Evolutionary conservation across 345 rosid genomes (phyloP).

Genomic region (Syzygium aqueum): DNA sequence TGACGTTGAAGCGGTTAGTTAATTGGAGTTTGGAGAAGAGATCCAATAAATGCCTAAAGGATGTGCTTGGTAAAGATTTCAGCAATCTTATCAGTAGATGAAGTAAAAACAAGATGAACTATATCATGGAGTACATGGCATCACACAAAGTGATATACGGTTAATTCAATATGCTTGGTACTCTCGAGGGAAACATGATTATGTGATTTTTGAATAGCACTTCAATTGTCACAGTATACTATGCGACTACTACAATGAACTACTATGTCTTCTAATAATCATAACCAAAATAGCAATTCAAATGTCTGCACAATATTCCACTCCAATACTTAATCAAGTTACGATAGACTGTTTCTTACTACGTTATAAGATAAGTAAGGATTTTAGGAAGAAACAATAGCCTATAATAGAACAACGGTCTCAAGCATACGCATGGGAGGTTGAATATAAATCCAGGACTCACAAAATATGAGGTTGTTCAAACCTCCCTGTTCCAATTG

Average conservation of each 20-base stretch:
- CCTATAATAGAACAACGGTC: fast-evolving
- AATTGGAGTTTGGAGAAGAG: not conserved
- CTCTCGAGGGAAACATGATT: not conserved
- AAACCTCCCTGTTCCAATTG: not conserved
- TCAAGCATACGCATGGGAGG: not conserved
- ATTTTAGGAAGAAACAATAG: not conserved
- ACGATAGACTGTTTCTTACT: not conserved
- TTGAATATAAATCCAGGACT: not conserved
- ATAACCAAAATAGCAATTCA: not conserved
- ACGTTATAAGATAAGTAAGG: not conserved
- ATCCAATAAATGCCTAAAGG: not conserved
- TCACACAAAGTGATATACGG: not conserved
- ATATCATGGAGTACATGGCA: not conserved
- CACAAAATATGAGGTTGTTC: not conserved
- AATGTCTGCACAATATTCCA: not conserved
- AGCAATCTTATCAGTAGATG: not conserved
- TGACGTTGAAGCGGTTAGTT: not conserved
- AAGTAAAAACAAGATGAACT: not conserved
- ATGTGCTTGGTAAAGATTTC: not conserved
- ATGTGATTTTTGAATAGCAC: not conserved
- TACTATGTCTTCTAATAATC: not conserved
- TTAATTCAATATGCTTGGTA: not conserved
- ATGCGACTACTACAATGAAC: not conserved
- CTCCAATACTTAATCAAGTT: not conserved
- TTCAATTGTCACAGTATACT: not conserved